A percentile compares a stretch with the other conserved stretches of the same genome.
phyloP scores from a whole-genome alignment of 371 early-diverging fungal species.

The Syncephalastrum racemosum region DNA sequence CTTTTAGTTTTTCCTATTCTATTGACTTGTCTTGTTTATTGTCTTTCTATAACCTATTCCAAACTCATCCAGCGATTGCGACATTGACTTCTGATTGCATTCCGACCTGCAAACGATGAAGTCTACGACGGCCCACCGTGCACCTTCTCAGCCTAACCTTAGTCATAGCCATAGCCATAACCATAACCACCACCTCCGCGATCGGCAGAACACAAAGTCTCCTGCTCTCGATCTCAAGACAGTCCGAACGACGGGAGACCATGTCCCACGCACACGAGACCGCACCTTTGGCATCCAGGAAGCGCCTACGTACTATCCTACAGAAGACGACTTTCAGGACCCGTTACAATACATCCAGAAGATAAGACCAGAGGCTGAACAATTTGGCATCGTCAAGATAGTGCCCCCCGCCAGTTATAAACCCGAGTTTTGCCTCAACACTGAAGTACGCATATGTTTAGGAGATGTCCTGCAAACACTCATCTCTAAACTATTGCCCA shows the following conservation, averaged over 20 bases:
- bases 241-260: conserved; percentile 24
- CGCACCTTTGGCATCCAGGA: conserved; percentile 70
- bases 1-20: no score
- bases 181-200: no score
- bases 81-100: no score
- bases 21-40: no score
- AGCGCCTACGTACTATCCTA: conserved; percentile 84
- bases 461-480: neutral
- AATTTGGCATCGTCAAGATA: conserved; percentile 90
- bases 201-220: conserved; percentile 9
- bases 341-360: conserved; percentile 83
- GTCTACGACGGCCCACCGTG: no score
- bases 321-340: conserved; percentile 79
- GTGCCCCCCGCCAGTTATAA: conserved; percentile 87
- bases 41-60: no score
- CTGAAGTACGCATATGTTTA: conserved; percentile 58
- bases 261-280: conserved; percentile 35
- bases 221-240: conserved; percentile 21
- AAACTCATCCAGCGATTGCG: no score
- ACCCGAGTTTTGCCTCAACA: conserved; percentile 83
- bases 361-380: conserved; percentile 79
- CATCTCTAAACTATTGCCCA: conserved; percentile 5
- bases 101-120: no score
- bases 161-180: no score
- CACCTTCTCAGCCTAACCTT: no score